Percentiles rank a stretch among this genome's conserved stretches.
phyloP scores from a whole-genome alignment of 805 yeast genomes.

The Ogataea nitratoaversa region DNA sequence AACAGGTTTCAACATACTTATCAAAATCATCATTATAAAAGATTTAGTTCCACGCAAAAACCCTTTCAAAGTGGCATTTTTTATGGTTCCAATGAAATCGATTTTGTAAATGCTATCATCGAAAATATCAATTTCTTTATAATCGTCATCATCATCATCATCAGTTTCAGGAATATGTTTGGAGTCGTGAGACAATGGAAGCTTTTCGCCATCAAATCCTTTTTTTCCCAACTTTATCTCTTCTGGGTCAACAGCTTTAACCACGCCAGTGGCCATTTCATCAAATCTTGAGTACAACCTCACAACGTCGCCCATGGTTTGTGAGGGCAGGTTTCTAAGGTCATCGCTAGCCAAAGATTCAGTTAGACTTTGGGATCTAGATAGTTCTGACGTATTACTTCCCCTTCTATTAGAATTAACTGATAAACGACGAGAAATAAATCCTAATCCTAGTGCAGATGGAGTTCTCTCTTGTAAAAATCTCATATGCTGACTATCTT shows the following conservation, averaged over 20 bases:
- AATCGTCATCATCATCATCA: not conserved
- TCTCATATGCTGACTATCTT: constrained; percentile 1
- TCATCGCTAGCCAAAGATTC: constrained; percentile 9
- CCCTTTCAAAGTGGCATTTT: constrained; percentile 2
- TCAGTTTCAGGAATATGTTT: not conserved
- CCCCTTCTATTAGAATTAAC: constrained; percentile 4
- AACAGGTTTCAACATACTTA: constrained; percentile 65
- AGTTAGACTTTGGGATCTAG: constrained; percentile 4
- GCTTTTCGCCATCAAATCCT: not conserved
- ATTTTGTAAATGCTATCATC: constrained; percentile 1
- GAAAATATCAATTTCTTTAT: not conserved
- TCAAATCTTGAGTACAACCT: constrained; percentile 49
- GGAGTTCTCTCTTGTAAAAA: constrained; percentile 2
- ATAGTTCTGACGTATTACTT: constrained; percentile 5
- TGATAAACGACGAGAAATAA: not conserved
- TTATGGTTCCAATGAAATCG: constrained; percentile 1
- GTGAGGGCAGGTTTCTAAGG: constrained; percentile 36
- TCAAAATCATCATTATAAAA: constrained; percentile 7
- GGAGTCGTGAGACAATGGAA: not conserved
- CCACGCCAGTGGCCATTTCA: constrained; percentile 21
- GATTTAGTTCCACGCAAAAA: constrained; percentile 3
- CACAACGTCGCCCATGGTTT: constrained; percentile 43
- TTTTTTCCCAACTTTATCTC: constrained; percentile 9
- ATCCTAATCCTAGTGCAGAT: not conserved
- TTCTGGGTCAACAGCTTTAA: constrained; percentile 13